Percentiles rank a stretch among this genome's conserved stretches.
Evolutionary conservation across 179 eudicot genomes (phyloP).

Genomic region (Beta macrorhiza): DNA sequence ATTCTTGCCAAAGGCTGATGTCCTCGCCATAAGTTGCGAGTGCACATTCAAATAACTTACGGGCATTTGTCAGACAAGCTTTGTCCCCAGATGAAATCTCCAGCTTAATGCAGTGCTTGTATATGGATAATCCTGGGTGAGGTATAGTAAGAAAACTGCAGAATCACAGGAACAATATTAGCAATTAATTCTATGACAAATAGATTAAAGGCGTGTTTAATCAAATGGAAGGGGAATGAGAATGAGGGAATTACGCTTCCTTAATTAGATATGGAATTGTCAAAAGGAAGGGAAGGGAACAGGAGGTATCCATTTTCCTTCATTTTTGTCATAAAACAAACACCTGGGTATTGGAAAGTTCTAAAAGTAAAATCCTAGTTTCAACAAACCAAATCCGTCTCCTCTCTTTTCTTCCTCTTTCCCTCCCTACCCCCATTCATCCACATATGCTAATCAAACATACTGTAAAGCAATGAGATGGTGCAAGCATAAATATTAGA

Average conservation of each 20-base stretch:
- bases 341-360: no score
- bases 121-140: constrained; percentile 66
- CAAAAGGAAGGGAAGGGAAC: neutral
- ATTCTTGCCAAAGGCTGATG: constrained; percentile 65
- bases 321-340: no score
- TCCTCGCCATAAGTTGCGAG: constrained; percentile 67
- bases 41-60: constrained; percentile 69
- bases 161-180: constrained; percentile 1
- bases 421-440: no score
- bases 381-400: no score
- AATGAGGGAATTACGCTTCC: neutral
- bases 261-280: neutral
- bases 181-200: neutral
- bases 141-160: constrained; percentile 66
- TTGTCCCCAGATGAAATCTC: constrained; percentile 64
- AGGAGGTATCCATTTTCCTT: no score
- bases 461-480: no score
- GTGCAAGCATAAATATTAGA: no score
- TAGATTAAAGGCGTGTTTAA: neutral
- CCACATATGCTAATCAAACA: no score
- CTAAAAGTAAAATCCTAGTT: no score
- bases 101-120: constrained; percentile 64
- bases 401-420: no score
- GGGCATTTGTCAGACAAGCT: constrained; percentile 49
- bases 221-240: neutral